Conservation (phyloP, 1,284 basidiomycete species). For the Puccinia horiana region DNA sequence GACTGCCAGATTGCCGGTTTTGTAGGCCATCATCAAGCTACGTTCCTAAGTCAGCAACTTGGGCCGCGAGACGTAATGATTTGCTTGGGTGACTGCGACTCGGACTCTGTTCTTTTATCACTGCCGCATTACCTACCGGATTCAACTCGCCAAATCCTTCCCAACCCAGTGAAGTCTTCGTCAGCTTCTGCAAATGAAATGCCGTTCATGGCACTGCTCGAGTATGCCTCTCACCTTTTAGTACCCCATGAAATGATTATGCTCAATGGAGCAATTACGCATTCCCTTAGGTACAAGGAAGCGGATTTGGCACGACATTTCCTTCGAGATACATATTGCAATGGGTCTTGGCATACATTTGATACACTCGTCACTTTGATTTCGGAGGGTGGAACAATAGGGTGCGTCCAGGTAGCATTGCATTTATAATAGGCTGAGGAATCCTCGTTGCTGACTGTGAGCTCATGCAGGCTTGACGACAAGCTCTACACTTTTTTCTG, state of each 20-base stretch:
- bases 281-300: conserved; percentile 63
- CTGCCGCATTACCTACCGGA: conserved; percentile 38
- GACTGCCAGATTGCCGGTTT: conserved; percentile 41
- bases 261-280: not conserved
- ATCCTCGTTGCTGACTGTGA: not conserved
- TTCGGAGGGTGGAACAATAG: conserved; percentile 79
- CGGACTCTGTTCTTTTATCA: conserved; percentile 38
- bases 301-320: conserved; percentile 78
- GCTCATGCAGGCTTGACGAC: conserved; percentile 70
- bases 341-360: conserved; percentile 78
- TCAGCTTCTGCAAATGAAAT: not conserved
- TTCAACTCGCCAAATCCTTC: conserved; percentile 32
- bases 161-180: conserved; percentile 28
- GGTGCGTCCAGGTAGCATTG: conserved; percentile 62
- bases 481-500: conserved; percentile 84
- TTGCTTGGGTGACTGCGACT: conserved; percentile 34
- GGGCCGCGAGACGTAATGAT: conserved; percentile 23
- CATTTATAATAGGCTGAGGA: not conserved
- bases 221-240: conserved; percentile 8
- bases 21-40: conserved; percentile 41
- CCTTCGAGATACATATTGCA: conserved; percentile 82
- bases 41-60: conserved; percentile 31
- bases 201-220: conserved; percentile 50
- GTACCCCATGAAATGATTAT: not conserved
- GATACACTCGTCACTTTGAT: conserved; percentile 78